Evolutionary conservation across 139 green algal species (phyloP).

Genomic region (Picochlorum sp.): DNA sequence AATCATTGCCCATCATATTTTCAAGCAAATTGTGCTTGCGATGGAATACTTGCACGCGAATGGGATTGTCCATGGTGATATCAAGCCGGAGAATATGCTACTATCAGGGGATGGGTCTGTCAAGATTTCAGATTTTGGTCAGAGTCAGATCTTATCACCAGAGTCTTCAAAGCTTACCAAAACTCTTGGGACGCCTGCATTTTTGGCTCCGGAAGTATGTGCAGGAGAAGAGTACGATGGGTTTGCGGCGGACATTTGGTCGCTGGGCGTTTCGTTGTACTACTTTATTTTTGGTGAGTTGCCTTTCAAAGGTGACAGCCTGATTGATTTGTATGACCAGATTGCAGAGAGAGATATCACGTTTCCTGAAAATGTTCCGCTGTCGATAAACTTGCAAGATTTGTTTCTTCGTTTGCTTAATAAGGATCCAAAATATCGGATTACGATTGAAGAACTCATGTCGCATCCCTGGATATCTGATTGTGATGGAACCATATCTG

Average conservation of each 20-base stretch:
- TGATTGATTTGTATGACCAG: conserved; percentile 29
- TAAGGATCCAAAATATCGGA: conserved; percentile 9
- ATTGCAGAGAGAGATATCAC: conserved; percentile 13
- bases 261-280: conserved; percentile 72
- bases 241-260: conserved; percentile 67
- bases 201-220: conserved; percentile 46
- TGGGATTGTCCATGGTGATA: conserved; percentile 67
- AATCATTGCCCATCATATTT: conserved; percentile 41
- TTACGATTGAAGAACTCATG: conserved; percentile 26
- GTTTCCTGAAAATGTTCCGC: conserved; percentile 12
- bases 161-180: conserved; percentile 16
- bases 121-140: conserved; percentile 86
- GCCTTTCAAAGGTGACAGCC: conserved; percentile 21
- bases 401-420: conserved; percentile 19
- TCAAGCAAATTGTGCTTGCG: conserved; percentile 30
- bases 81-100: conserved; percentile 89
- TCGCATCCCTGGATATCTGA: conserved; percentile 27
- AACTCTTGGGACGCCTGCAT: conserved; percentile 32
- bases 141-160: conserved; percentile 30
- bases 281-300: conserved; percentile 62
- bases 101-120: conserved; percentile 50
- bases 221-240: conserved; percentile 36
- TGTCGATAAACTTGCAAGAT: conserved; percentile 27
- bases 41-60: conserved; percentile 72
- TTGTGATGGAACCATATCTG: background rate